Percentiles rank a stretch among this genome's conserved stretches.
Conservation (phyloP, 768 basidiomycete genomes). For the Xerocomellus dryophilus region DNA sequence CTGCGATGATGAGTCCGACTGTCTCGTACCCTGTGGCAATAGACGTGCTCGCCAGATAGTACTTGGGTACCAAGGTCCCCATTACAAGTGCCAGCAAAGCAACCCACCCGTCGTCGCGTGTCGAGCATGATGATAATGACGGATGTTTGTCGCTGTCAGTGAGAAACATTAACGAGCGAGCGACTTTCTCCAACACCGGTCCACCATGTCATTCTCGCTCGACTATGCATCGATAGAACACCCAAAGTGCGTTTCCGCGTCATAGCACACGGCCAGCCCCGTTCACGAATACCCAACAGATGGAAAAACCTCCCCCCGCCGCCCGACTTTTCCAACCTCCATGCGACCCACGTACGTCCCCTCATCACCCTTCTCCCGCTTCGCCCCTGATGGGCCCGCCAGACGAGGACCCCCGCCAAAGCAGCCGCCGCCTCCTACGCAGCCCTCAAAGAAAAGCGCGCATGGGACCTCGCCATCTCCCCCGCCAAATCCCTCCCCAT, state of each 20-base stretch:
- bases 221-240: constrained; percentile 33
- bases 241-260: constrained; percentile 17
- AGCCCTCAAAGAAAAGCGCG: constrained; percentile 69
- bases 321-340: constrained; percentile 59
- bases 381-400: neutral
- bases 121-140: no score
- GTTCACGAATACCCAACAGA: constrained; percentile 32
- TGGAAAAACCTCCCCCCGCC: constrained; percentile 65
- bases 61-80: no score
- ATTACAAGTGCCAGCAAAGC: no score
- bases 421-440: constrained; percentile 51
- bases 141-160: no score
- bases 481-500: constrained; percentile 92
- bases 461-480: constrained; percentile 80
- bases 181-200: neutral
- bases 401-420: constrained; percentile 46
- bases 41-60: no score
- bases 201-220: constrained; percentile 28
- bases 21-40: no score
- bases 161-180: no score
- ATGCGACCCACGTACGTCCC: constrained; percentile 28
- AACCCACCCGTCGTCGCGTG: neutral
- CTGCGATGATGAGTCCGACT: no score
- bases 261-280: neutral
- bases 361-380: neutral